Evolutionary conservation across 495 filamentous ascomycete genomes (phyloP).

Genomic region (Cudoniella acicularis): DNA sequence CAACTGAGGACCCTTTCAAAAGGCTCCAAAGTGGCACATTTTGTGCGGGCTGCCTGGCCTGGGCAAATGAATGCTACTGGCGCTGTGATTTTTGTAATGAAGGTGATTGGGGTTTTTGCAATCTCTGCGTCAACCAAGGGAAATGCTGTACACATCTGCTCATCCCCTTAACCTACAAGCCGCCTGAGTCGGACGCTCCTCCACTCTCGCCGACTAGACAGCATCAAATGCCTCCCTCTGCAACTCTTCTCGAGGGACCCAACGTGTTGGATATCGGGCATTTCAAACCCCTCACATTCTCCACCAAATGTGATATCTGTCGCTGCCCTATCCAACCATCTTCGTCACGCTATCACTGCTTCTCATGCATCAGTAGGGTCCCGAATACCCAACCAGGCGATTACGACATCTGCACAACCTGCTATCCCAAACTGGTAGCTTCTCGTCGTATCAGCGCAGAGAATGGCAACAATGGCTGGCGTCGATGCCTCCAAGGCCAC

Average conservation of each 20-base stretch:
- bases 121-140: slow-evolving; percentile 72
- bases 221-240: slow-evolving; percentile 22
- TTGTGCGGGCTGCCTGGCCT: slow-evolving; percentile 68
- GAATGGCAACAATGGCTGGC: slow-evolving; percentile 76
- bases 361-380: slow-evolving; percentile 33
- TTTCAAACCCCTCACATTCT: slow-evolving; percentile 60
- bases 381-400: slow-evolving; percentile 62
- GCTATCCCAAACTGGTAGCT: slow-evolving; percentile 64
- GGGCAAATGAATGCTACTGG: slow-evolving; percentile 78
- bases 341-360: slow-evolving; percentile 71
- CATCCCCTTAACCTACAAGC: slow-evolving; percentile 54
- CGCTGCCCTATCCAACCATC: slow-evolving; percentile 63
- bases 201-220: slow-evolving; percentile 20
- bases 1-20: slow-evolving; percentile 58
- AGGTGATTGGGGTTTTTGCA: slow-evolving; percentile 90
- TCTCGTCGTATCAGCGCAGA: slow-evolving; percentile 61
- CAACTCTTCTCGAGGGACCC: slow-evolving; percentile 35
- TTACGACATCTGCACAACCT: slow-evolving; percentile 76
- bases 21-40: slow-evolving; percentile 78
- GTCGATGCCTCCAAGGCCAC: slow-evolving; percentile 73
- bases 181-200: slow-evolving; percentile 13
- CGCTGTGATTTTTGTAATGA: slow-evolving; percentile 79
- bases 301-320: slow-evolving; percentile 72
- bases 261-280: slow-evolving; percentile 32
- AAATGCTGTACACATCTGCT: slow-evolving; percentile 74